These are phyloP conservation scores for Xerocomus spinulosus DNA, from an alignment of 768 basidiomycete species.

Conservation along the genomic window DNA sequence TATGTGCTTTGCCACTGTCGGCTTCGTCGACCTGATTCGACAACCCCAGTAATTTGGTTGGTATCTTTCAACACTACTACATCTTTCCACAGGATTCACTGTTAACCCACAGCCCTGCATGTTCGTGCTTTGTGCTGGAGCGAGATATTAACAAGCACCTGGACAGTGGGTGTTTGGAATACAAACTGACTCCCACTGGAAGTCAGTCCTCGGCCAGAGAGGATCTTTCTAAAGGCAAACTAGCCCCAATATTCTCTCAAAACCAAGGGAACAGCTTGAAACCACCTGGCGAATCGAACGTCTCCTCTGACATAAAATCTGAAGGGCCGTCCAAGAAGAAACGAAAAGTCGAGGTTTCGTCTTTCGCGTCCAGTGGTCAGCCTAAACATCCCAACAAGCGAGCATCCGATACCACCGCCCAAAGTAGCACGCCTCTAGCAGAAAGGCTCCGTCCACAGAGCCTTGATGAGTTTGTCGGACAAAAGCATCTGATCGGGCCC, in stretches of 20 bases:
- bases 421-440: conserved; percentile 53
- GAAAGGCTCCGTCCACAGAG: conserved; percentile 65
- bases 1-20: conserved; percentile 3
- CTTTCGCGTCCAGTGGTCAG: conserved; percentile 3
- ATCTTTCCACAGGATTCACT: background rate
- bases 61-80: background rate
- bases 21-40: background rate
- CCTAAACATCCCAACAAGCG: conserved; percentile 23
- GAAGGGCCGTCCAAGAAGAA: conserved; percentile 26
- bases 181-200: conserved; percentile 2
- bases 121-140: conserved; percentile 39
- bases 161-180: conserved; percentile 41
- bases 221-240: conserved; percentile 17
- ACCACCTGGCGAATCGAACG: conserved; percentile 8
- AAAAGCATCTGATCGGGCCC: conserved; percentile 54
- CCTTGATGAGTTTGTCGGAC: conserved; percentile 69
- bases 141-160: conserved; percentile 48
- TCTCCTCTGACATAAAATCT: conserved; percentile 5
- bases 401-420: conserved; percentile 15
- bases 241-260: conserved; percentile 43
- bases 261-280: conserved; percentile 8
- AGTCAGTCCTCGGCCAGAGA: conserved; percentile 6
- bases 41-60: conserved; percentile 22
- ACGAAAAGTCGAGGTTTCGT: conserved; percentile 21
- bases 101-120: conserved; percentile 42